Percentiles rank a stretch among this genome's conserved stretches.
Conservation (phyloP, 306 rosid species). For the Citrullus colocynthis region DNA sequence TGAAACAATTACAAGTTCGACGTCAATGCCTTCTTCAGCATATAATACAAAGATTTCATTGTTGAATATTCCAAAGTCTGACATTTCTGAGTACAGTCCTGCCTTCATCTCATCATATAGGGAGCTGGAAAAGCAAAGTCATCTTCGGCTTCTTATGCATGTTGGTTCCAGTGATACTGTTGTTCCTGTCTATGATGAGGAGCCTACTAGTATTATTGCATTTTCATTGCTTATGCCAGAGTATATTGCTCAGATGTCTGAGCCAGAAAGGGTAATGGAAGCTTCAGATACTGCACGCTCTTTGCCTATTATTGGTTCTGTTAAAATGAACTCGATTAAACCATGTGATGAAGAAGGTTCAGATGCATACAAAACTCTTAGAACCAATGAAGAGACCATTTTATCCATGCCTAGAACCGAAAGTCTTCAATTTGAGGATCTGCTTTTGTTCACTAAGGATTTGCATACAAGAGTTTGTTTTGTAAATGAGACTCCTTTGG, state of each 20-base stretch:
- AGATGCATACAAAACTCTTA: conserved; percentile 45
- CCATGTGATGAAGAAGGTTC: conserved; percentile 39
- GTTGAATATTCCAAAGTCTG: conserved; percentile 44
- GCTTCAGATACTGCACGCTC: conserved; percentile 22
- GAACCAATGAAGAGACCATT: conserved; percentile 47
- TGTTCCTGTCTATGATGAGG: conserved; percentile 86
- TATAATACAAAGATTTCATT: conserved; percentile 9
- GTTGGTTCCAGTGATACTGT: conserved; percentile 61
- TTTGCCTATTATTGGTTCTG: conserved; percentile 33
- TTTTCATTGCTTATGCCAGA: conserved; percentile 57
- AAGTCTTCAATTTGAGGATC: conserved; percentile 40
- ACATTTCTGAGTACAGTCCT: conserved; percentile 44
- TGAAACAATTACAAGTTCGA: background rate
- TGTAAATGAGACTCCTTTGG: conserved; percentile 66
- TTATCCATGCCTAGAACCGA: conserved; percentile 54
- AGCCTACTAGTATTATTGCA: conserved; percentile 79
- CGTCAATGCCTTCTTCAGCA: background rate
- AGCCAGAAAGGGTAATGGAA: conserved; percentile 45
- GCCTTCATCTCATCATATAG: conserved; percentile 55
- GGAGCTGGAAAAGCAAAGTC: conserved; percentile 60
- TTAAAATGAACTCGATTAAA: conserved; percentile 6
- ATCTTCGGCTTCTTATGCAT: conserved; percentile 66
- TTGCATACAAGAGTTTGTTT: conserved; percentile 77
- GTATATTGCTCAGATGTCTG: conserved; percentile 43
- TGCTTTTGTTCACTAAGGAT: conserved; percentile 39